Evolutionary conservation across 495 filamentous ascomycete species (phyloP).

Genomic region (Talaromyces thailandensis): DNA sequence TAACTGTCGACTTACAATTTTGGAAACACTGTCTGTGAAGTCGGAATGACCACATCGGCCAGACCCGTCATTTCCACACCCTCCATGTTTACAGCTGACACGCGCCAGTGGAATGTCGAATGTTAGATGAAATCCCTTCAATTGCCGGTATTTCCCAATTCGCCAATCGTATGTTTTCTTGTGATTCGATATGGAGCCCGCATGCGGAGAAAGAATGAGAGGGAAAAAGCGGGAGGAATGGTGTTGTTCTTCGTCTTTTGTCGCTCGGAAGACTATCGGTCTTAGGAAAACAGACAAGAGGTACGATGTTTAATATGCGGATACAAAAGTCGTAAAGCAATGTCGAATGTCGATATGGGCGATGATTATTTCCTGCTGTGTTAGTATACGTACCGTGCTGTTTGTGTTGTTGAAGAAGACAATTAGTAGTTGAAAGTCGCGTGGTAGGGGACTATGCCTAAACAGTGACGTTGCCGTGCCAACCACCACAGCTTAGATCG

Average conservation of each 20-base stretch:
- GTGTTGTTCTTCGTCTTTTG: not conserved
- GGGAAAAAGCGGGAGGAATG: not conserved
- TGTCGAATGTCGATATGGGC: not conserved
- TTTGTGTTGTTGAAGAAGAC: not conserved
- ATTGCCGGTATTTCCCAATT: not conserved
- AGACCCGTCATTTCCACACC: not conserved
- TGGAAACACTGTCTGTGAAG: not conserved
- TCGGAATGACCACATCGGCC: not conserved
- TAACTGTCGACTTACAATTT: not conserved
- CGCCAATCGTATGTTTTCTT: not conserved
- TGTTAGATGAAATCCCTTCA: not conserved
- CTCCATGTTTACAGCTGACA: not conserved
- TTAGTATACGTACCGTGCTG: not conserved
- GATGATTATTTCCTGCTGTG: not conserved
- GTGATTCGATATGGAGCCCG: not conserved
- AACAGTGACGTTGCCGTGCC: constrained; percentile 6
- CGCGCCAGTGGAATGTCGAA: not conserved
- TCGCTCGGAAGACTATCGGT: not conserved
- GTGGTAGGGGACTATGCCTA: not conserved
- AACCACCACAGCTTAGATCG: not conserved
- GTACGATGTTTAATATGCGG: not conserved
- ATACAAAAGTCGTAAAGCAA: not conserved
- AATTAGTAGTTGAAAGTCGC: not conserved
- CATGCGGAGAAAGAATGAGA: not conserved
- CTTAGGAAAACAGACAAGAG: not conserved